Evolutionary conservation across 345 rosid species (phyloP).

Genomic region (Gossypium thurberi): DNA sequence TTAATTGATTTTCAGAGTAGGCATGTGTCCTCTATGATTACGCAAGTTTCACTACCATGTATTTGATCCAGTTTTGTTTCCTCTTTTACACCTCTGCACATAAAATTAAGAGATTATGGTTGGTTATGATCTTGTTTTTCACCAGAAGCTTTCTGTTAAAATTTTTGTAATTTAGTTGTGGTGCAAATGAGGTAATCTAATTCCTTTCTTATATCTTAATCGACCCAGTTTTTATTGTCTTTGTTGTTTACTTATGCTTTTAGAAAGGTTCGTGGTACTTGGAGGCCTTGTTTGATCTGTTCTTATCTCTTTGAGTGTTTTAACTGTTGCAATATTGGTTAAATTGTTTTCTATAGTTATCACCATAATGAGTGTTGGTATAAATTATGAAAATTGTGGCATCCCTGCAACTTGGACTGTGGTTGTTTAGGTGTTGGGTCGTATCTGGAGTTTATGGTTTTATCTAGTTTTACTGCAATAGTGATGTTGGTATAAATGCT

Average conservation of each 20-base stretch:
- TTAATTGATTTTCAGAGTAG: slow-evolving; percentile 31
- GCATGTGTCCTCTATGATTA: slow-evolving; percentile 26
- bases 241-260: neutral
- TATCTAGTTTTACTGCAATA: neutral
- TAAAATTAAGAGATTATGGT: slow-evolving; percentile 22
- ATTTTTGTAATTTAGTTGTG: slow-evolving; percentile 23
- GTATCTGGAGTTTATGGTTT: neutral
- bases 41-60: slow-evolving; percentile 29
- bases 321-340: neutral
- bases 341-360: neutral
- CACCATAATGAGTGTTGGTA: neutral
- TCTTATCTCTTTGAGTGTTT: neutral
- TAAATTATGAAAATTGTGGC: neutral
- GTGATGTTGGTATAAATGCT: neutral
- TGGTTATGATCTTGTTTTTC: slow-evolving; percentile 18
- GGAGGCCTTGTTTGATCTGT: neutral
- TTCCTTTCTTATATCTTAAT: slow-evolving; percentile 14
- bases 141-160: slow-evolving; percentile 7
- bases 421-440: neutral
- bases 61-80: slow-evolving; percentile 35
- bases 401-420: neutral
- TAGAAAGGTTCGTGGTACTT: neutral
- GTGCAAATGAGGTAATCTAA: slow-evolving; percentile 17
- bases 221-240: neutral
- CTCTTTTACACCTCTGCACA: slow-evolving; percentile 17